Conservation (phyloP, 208 protist genomes). For the Trichomonas gallinae region DNA sequence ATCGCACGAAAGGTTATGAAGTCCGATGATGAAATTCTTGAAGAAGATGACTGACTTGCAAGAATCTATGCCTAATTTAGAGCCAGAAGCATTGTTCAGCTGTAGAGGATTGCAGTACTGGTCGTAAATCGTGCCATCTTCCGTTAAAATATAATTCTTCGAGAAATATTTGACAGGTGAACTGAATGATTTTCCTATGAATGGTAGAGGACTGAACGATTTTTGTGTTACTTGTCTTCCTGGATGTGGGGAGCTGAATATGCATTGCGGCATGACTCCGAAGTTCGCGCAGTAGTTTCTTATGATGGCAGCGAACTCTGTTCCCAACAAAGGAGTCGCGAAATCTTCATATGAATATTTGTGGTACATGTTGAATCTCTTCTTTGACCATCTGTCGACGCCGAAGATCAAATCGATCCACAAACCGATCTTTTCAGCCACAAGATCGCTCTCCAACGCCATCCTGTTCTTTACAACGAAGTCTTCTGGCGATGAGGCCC, state of each 20-base stretch:
- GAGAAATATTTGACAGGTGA: not conserved
- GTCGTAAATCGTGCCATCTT: not conserved
- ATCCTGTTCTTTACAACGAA: not conserved
- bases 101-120: not conserved
- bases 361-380: not conserved
- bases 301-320: not conserved
- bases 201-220: not conserved
- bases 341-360: not conserved
- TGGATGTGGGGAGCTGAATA: not conserved
- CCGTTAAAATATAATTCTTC: not conserved
- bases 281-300: not conserved
- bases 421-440: not conserved
- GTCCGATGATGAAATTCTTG: not conserved
- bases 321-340: not conserved
- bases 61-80: not conserved
- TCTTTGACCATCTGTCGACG: too few species aligned
- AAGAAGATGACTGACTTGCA: not conserved
- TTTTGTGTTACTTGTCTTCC: not conserved
- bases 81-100: not conserved
- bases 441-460: not conserved
- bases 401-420: not conserved
- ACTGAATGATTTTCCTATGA: not conserved
- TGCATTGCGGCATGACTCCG: not conserved
- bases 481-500: not conserved
- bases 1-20: not conserved